A percentile compares a stretch with the other conserved stretches of the same genome.
These are phyloP conservation scores for Talaromyces rugulosus DNA, from an alignment of 2,329 filamentous ascomycete species.

Conservation along the genomic window DNA sequence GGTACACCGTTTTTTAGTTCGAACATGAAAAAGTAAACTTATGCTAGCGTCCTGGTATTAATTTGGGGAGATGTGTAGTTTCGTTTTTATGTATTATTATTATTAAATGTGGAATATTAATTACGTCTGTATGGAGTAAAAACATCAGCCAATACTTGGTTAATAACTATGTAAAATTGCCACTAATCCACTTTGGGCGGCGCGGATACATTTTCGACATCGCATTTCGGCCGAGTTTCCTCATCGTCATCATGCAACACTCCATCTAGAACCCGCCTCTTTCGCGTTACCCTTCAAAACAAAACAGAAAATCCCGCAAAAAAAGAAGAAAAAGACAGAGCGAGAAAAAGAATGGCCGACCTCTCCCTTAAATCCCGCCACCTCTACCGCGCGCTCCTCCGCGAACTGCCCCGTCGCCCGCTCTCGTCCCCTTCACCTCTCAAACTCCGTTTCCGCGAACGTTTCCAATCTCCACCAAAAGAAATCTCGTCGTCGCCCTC, in stretches of 20 bases:
- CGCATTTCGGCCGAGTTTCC: neutral
- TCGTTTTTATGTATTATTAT: no score
- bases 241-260: neutral
- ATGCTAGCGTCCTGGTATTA: no score
- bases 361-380: conserved; percentile 54
- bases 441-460: conserved; percentile 63
- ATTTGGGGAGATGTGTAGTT: no score
- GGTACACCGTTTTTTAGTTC: no score
- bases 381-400: conserved; percentile 82
- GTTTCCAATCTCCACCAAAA: conserved; percentile 42
- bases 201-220: neutral
- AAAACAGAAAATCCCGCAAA: neutral
- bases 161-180: neutral
- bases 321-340: neutral
- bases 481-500: conserved; percentile 24
- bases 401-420: conserved; percentile 75
- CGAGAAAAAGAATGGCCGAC: conserved; percentile 13
- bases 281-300: neutral
- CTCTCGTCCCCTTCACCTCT: conserved; percentile 61
- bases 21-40: no score
- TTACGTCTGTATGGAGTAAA: no score
- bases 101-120: no score
- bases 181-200: neutral
- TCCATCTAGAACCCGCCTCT: neutral
- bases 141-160: no score